Percentiles rank a stretch among this genome's conserved stretches.
These are phyloP conservation scores for Xylogone sp. DNA, from an alignment of 2,329 filamentous ascomycete genomes.

Conservation along the genomic window DNA sequence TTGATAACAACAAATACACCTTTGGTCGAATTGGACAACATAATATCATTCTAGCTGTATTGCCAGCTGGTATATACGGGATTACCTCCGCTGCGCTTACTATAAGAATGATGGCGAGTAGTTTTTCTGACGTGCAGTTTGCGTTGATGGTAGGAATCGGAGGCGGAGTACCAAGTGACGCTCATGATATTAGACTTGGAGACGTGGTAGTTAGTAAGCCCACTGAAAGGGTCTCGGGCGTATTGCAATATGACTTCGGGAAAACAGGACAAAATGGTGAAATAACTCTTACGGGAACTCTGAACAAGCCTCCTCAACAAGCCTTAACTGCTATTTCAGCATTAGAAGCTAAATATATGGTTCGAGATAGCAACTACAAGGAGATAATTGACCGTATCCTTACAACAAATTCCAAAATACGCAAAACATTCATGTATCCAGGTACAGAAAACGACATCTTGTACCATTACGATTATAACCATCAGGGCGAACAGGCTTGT, in stretches of 20 bases:
- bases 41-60: constrained; percentile 17
- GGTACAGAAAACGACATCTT: not conserved
- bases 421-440: not conserved
- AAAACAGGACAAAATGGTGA: constrained; percentile 3
- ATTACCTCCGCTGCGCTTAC: constrained; percentile 27
- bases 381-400: no score
- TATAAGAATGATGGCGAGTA: constrained; percentile 25
- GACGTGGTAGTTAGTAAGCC: constrained; percentile 10
- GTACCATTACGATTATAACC: not conserved
- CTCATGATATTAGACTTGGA: constrained; percentile 11
- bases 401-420: no score
- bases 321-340: no score
- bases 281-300: not conserved
- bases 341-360: no score
- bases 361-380: no score
- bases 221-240: not conserved
- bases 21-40: constrained; percentile 13
- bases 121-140: constrained; percentile 32
- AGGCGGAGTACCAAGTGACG: constrained; percentile 16
- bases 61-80: constrained; percentile 12
- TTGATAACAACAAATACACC: constrained; percentile 14
- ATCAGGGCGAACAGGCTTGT: not conserved
- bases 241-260: constrained; percentile 3
- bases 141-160: constrained; percentile 42
- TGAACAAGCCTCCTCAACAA: not conserved